phyloP scores from a whole-genome alignment of 805 yeast genomes.

The Metschnikowia drakensbergensis region DNA sequence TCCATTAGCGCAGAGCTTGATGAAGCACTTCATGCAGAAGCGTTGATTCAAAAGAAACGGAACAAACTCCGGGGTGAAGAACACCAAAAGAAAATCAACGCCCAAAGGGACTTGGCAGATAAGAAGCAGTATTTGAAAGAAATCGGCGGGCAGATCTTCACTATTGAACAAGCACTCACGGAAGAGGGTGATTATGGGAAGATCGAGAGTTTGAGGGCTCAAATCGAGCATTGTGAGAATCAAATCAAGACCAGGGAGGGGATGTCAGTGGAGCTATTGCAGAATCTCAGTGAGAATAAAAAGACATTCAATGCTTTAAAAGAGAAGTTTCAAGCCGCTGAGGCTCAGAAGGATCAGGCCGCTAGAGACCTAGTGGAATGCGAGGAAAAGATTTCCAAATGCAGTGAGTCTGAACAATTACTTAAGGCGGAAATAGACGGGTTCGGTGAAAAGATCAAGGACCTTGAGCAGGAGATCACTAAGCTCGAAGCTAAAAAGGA shows the following conservation, averaged over 20 bases:
- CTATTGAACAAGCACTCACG: slow-evolving; percentile 36
- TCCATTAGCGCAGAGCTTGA: slow-evolving; percentile 18
- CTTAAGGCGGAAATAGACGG: slow-evolving; percentile 16
- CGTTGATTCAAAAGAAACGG: slow-evolving; percentile 13
- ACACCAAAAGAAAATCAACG: slow-evolving; percentile 9
- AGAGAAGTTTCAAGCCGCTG: slow-evolving; percentile 7
- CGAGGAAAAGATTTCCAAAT: slow-evolving; percentile 7
- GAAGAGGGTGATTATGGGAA: slow-evolving; percentile 45
- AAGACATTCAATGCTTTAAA: slow-evolving; percentile 3
- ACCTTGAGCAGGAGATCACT: slow-evolving; percentile 13
- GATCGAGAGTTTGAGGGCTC: slow-evolving; percentile 34
- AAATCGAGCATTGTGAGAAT: slow-evolving; percentile 26
- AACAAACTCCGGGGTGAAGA: slow-evolving; percentile 16
- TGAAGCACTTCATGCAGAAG: slow-evolving; percentile 16
- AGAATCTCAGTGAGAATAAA: slow-evolving; percentile 9
- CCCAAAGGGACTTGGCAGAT: slow-evolving; percentile 9
- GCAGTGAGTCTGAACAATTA: slow-evolving; percentile 18
- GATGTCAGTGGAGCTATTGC: slow-evolving; percentile 23
- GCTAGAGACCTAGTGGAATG: slow-evolving; percentile 18
- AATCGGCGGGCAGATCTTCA: slow-evolving; percentile 24
- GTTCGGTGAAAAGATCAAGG: slow-evolving; percentile 24
- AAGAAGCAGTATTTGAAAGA: slow-evolving; percentile 14
- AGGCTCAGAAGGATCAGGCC: background rate
- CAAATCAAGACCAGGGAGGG: slow-evolving; percentile 27
- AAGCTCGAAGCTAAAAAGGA: slow-evolving; percentile 11